Base-by-base conservation (phyloP, 805 yeast species). In the Candida coquimbonensis region DNA sequence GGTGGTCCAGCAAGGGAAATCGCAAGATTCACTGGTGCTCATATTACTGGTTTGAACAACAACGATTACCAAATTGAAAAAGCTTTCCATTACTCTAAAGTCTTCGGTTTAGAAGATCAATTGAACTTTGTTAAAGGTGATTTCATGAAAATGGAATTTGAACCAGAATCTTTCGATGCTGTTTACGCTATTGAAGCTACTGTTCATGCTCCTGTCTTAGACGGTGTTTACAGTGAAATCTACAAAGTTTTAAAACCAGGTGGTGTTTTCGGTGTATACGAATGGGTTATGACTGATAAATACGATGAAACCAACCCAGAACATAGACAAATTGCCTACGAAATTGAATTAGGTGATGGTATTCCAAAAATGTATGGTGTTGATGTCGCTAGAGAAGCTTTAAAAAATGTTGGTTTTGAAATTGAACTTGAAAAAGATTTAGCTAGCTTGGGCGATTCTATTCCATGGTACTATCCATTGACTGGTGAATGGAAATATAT, bases 1-100 rank as follows among this genome's bases (percentile, higher is more conserved):
- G 99, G 99, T 64, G 99, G 99, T 38, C 99, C 99, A 60, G 97
- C 96, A 21, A 84, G 97, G 68, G 96, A 93, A 72, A 91, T 91
- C 61, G 76, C 84, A 50, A 80, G 96, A 64, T 91, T 91, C 74
- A 84, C 98, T 43, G 88, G 83, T 59, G 83, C 89, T 70, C 71
- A 78, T 57, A 75, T 91, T 63, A 86, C 86, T 51, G 99, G 99
- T 43, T 75, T 91, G 59, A 91, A 91, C 74, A 91, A 93, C 75
- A 93, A 93, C 66, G 99, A 93, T 69, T 93, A 93, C 73, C 95
- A 93, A 75, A 84, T 91, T 59, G 90, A 82, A 62, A 87, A 95
- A 65, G 98, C 95, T 48, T 84, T 79, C 65, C 75, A 77, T 68
- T 87, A 88, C 67, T 87, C 98, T 45, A 64, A 76, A 59, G 73